phyloP scores from a whole-genome alignment of 1,139 yeast genomes.

The Hansenula sp. region DNA sequence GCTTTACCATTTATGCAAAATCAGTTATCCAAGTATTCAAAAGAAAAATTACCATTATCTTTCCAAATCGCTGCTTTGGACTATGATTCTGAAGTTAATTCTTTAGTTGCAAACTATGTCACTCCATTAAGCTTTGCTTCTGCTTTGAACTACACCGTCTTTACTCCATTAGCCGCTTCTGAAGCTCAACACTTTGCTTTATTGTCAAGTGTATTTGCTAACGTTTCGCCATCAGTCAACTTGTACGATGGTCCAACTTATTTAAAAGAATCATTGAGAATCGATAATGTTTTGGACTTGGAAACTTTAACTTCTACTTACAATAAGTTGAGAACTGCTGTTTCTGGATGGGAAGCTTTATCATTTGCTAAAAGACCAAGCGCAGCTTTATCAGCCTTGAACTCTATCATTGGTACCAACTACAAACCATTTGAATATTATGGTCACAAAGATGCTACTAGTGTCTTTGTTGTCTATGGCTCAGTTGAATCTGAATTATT shows the following conservation, averaged over 20 bases:
- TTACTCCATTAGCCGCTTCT: constrained; percentile 57
- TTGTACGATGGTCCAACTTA: constrained; percentile 79
- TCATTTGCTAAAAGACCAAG: constrained; percentile 33
- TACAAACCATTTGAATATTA: constrained; percentile 64
- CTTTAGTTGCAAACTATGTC: constrained; percentile 64
- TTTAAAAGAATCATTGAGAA: constrained; percentile 50
- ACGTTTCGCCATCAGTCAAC: constrained; percentile 58
- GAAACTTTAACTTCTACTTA: constrained; percentile 40
- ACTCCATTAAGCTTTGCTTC: constrained; percentile 62
- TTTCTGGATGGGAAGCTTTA: constrained; percentile 22
- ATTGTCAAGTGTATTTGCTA: constrained; percentile 61
- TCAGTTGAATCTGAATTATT: constrained; percentile 60
- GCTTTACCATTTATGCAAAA: constrained; percentile 61
- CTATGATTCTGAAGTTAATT: constrained; percentile 47
- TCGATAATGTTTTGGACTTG: constrained; percentile 41
- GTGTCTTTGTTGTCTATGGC: constrained; percentile 77
- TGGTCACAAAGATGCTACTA: constrained; percentile 58
- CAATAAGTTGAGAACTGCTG: constrained; percentile 29
- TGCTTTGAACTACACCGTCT: constrained; percentile 62
- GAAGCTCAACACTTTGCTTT: constrained; percentile 71
- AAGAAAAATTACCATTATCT: constrained; percentile 52
- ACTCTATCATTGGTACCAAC: constrained; percentile 51
- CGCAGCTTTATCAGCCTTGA: constrained; percentile 48
- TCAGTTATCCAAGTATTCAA: constrained; percentile 36
- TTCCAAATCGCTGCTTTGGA: constrained; percentile 74